phyloP scores from a whole-genome alignment of 2,329 filamentous ascomycete species.

The Ceratocystis cubensis region DNA sequence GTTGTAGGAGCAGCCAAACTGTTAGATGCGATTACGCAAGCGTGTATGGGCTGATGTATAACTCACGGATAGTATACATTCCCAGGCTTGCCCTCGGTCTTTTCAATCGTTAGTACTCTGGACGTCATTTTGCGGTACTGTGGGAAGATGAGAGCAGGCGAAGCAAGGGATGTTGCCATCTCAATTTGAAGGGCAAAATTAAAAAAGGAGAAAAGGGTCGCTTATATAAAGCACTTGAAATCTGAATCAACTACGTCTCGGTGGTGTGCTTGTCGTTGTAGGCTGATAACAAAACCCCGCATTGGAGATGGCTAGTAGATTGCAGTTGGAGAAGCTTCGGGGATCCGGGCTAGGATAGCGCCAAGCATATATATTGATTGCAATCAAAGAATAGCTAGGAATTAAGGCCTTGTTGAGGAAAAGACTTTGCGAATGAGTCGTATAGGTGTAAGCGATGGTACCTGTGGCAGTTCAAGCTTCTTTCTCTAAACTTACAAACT shows the following conservation, averaged over 20 bases:
- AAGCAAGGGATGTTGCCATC: constrained; percentile 13
- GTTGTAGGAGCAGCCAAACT: too few relatives aligned
- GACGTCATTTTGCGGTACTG: constrained; percentile 15
- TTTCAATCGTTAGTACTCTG: constrained; percentile 45
- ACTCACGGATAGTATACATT: constrained; percentile 71
- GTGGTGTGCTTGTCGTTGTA: not conserved
- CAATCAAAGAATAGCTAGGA: not conserved
- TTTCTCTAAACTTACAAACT: not conserved
- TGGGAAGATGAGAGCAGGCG: constrained; percentile 16
- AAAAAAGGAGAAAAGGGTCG: not conserved
- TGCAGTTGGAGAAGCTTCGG: not conserved
- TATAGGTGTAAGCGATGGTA: too few relatives aligned
- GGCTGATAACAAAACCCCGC: not conserved
- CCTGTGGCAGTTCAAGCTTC: too few relatives aligned
- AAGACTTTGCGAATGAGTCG: too few relatives aligned
- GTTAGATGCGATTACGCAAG: too few relatives aligned
- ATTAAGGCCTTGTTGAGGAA: not conserved
- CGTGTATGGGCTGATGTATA: not conserved
- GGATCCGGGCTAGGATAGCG: not conserved
- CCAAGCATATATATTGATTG: not conserved
- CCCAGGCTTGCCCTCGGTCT: constrained; percentile 71
- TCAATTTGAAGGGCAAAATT: not conserved
- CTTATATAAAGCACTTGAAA: not conserved
- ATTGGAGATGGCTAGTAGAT: not conserved
- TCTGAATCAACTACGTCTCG: not conserved